These are phyloP conservation scores for Cydonia oblonga DNA, from an alignment of 331 rosid genomes.

Conservation along the genomic window DNA sequence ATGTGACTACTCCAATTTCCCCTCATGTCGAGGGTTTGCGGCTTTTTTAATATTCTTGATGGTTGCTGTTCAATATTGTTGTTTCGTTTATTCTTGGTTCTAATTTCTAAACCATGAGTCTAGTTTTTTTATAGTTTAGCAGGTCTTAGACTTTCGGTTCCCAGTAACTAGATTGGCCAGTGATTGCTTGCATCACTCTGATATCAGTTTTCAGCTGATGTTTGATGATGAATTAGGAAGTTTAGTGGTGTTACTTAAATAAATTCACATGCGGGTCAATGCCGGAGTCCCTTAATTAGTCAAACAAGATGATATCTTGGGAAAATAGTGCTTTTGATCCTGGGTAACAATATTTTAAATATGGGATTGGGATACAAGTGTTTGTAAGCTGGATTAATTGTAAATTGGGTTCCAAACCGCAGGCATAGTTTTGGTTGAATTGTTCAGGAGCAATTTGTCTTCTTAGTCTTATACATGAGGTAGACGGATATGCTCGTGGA, in stretches of 20 bases:
- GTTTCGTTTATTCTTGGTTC: background rate
- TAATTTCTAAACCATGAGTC: background rate
- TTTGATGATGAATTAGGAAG: background rate
- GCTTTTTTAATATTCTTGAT: background rate
- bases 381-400: background rate
- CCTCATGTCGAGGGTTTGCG: background rate
- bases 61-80: background rate
- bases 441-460: background rate
- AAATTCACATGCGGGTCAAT: no score
- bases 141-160: background rate
- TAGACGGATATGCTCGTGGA: background rate
- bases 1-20: background rate
- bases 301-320: background rate
- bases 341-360: background rate
- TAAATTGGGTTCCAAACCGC: background rate
- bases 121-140: background rate
- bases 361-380: background rate
- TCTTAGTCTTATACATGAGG: background rate
- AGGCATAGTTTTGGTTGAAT: background rate
- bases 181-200: background rate
- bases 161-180: background rate
- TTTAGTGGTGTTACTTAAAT: background rate
- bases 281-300: no score
- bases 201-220: background rate
- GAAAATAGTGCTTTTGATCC: background rate